Conservation (phyloP, 2,329 filamentous ascomycete species). For the Dryadomyces sulphureus region DNA sequence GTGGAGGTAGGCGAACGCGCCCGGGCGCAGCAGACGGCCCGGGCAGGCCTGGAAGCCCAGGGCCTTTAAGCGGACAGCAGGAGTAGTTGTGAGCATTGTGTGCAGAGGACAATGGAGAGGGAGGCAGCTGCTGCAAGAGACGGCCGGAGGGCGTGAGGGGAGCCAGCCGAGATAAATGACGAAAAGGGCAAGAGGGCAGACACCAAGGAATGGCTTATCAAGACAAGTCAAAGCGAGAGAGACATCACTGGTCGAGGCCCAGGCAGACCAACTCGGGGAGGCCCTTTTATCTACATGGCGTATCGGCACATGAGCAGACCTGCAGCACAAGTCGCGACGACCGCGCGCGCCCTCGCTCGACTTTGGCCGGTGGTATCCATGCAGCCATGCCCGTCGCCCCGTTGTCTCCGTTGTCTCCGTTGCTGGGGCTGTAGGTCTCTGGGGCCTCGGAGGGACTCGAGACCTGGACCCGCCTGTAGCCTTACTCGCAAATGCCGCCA, state of each 20-base stretch:
- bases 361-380: not conserved
- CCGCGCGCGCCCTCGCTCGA: not conserved
- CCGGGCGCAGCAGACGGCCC: no score
- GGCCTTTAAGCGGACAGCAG: not conserved
- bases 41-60: not conserved
- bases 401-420: no score
- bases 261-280: no score
- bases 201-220: no score
- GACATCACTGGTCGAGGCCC: no score
- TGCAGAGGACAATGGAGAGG: not conserved
- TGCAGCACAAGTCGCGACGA: not conserved
- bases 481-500: constrained; percentile 2
- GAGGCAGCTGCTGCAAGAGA: not conserved
- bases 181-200: no score
- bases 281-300: not conserved
- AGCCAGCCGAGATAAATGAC: no score
- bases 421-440: no score
- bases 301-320: not conserved
- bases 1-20: not conserved
- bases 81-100: not conserved
- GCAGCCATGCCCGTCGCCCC: not conserved
- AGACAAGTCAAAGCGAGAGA: no score
- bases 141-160: not conserved
- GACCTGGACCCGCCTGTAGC: not conserved
- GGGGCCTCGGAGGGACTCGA: no score